phyloP scores from a whole-genome alignment of 331 rosid species.

The Spiraea crenata region DNA sequence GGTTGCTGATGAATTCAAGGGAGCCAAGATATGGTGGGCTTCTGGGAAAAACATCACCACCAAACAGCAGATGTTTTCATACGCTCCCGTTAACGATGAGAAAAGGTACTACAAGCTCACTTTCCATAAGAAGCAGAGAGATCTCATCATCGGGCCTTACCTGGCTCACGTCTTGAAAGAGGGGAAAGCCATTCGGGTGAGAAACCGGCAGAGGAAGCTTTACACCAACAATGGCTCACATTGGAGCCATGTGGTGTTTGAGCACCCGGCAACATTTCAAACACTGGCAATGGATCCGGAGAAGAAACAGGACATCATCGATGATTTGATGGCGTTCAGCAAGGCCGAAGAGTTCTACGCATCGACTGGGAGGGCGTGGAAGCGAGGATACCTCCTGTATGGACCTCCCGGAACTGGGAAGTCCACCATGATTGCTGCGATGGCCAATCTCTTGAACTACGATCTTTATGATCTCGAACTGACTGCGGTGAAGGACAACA shows the following conservation, averaged over 20 bases:
- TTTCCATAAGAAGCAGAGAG: constrained; percentile 26
- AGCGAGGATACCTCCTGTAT: no score
- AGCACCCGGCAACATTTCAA: no score
- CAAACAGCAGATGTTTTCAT: constrained; percentile 3
- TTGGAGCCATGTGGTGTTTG: constrained; percentile 28
- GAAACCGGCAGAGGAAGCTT: constrained; percentile 27
- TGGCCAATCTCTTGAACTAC: constrained; percentile 52
- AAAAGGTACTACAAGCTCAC: constrained; percentile 30
- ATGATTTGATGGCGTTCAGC: no score
- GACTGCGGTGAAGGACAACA: constrained; percentile 54
- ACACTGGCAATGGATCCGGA: no score
- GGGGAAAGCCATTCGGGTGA: constrained; percentile 22
- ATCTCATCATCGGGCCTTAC: constrained; percentile 25
- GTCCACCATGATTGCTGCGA: constrained; percentile 62
- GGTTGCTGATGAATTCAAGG: constrained; percentile 23
- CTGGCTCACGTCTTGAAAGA: constrained; percentile 23
- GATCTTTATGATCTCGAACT: constrained; percentile 61
- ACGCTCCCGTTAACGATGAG: constrained; percentile 8
- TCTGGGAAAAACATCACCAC: constrained; percentile 16
- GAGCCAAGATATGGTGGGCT: constrained; percentile 30
- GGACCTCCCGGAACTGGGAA: constrained; percentile 25
- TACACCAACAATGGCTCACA: constrained; percentile 26
- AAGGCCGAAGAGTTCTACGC: no score
- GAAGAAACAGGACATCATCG: no score
- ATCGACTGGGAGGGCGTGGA: no score